phyloP scores from a whole-genome alignment of 2,329 filamentous ascomycete species.

The Claviceps quebecensis region DNA sequence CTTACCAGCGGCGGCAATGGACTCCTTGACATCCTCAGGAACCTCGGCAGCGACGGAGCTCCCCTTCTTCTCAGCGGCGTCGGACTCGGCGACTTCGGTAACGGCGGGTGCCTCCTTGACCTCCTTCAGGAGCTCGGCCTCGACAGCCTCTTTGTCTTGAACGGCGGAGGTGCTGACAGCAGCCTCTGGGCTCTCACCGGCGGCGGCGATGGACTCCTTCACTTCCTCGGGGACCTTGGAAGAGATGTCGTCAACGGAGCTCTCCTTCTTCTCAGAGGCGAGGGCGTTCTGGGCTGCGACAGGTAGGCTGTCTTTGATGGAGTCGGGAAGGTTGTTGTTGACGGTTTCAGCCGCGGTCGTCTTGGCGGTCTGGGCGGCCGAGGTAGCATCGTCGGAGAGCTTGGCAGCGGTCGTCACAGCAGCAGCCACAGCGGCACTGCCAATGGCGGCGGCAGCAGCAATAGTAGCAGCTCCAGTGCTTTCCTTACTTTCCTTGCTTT shows the following conservation, averaged over 20 bases:
- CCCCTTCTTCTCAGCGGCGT: slow-evolving; percentile 26
- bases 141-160: slow-evolving; percentile 59
- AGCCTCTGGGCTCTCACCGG: slow-evolving; percentile 55
- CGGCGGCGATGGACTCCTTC: slow-evolving; percentile 41
- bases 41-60: slow-evolving; percentile 32
- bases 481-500: slow-evolving; percentile 21
- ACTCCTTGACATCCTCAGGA: slow-evolving; percentile 42
- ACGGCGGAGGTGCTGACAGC: slow-evolving; percentile 54
- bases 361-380: slow-evolving; percentile 19
- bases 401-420: slow-evolving; percentile 24
- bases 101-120: slow-evolving; percentile 30
- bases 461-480: slow-evolving; percentile 16
- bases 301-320: slow-evolving; percentile 38
- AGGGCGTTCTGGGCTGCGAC: slow-evolving; percentile 34
- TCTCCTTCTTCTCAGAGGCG: slow-evolving; percentile 27
- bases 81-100: slow-evolving; percentile 13
- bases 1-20: slow-evolving; percentile 41
- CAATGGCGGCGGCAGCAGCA: slow-evolving; percentile 21
- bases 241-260: slow-evolving; percentile 29
- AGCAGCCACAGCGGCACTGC: slow-evolving; percentile 22
- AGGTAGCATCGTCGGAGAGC: slow-evolving; percentile 18
- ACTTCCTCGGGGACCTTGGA: slow-evolving; percentile 41
- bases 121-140: slow-evolving; percentile 58
- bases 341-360: slow-evolving; percentile 24
- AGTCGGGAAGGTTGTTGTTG: slow-evolving; percentile 36